Base-by-base conservation (phyloP, 2,329 filamentous ascomycete species). In the Whalleya microplaca region DNA sequence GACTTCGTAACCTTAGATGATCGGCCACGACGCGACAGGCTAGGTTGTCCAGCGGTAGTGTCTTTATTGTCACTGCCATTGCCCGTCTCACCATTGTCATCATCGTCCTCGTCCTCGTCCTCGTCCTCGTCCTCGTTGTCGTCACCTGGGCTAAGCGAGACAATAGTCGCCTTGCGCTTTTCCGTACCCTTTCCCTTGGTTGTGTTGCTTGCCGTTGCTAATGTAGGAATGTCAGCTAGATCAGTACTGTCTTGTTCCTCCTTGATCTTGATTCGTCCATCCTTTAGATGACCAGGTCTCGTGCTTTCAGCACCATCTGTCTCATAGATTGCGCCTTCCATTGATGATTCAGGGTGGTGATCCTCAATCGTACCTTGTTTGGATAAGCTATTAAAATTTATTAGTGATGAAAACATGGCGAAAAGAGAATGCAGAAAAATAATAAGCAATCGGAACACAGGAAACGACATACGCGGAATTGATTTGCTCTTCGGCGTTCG, bases 21-120 rank as follows among this genome's bases (percentile, higher is more conserved):
- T 37, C 53, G 56, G 18, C 53, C 49, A 49, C 50, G 52, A 14
- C 9, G 10, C n/a, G n/a, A n/a, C n/a, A n/a, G n/a, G n/a, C n/a
- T n/a, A n/a, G n/a, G n/a, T n/a, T n/a, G n/a, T n/a, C n/a, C 27
- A 29, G 5, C 27, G 12, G 12, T 12, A 29, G 12, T 12, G 27
- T 29, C 27, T 5, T 29, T 29, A 32, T 47, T 44, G n/a, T 48
- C 44, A 29, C 12, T 12, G 27, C 27, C 27, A 12, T n/a, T n/a
- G n/a, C n/a, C n/a, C n/a, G n/a, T n/a, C n/a, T n/a, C n/a, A n/a
- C n/a, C n/a, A n/a, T n/a, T n/a, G n/a, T n/a, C n/a, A 21, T 42
- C 23, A 4, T 48, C 44, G 14, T 19, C 23, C 4, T 53, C 41
- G 16, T 20, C 10, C 12, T 41, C 21, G 23, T 41, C 46, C 14